Conservation (phyloP, 768 basidiomycete species). For the Stropharia rugosoannulata region DNA sequence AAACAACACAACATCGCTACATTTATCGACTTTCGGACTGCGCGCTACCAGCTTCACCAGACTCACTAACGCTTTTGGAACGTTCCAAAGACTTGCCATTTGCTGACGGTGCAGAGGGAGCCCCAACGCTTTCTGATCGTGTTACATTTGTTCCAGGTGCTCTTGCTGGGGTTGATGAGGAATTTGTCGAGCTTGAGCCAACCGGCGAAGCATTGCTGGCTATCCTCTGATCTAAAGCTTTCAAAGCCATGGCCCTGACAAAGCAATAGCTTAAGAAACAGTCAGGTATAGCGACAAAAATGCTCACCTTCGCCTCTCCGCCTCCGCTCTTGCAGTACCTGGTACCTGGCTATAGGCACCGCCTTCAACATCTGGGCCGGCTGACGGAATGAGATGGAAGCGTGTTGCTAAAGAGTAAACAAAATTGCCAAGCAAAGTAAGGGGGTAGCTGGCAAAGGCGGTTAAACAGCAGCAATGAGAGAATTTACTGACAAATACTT, state of each 20-base stretch:
- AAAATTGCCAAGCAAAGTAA: slow-evolving; percentile 64
- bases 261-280: slow-evolving; percentile 5
- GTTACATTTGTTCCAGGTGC: slow-evolving; percentile 30
- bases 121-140: slow-evolving; percentile 28
- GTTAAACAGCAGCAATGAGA: background rate
- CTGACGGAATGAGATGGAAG: slow-evolving; percentile 73
- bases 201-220: slow-evolving; percentile 59
- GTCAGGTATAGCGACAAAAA: background rate
- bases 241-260: slow-evolving; percentile 87
- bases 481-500: slow-evolving; percentile 28
- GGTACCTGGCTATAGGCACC: slow-evolving; percentile 75
- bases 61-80: slow-evolving; percentile 36
- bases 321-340: slow-evolving; percentile 91
- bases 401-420: slow-evolving; percentile 66
- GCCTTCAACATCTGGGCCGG: slow-evolving; percentile 64
- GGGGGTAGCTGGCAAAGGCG: slow-evolving; percentile 55
- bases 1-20: background rate
- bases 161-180: slow-evolving; percentile 21
- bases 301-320: slow-evolving; percentile 86
- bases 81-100: slow-evolving; percentile 24
- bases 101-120: slow-evolving; percentile 25
- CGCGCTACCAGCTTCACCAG: slow-evolving; percentile 23
- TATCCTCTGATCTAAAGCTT: slow-evolving; percentile 92
- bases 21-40: slow-evolving; percentile 30
- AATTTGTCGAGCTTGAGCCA: slow-evolving; percentile 32